Percentiles rank a stretch among this genome's conserved stretches.
Conservation (phyloP, 805 yeast genomes). For the Kodamaea restingae region DNA sequence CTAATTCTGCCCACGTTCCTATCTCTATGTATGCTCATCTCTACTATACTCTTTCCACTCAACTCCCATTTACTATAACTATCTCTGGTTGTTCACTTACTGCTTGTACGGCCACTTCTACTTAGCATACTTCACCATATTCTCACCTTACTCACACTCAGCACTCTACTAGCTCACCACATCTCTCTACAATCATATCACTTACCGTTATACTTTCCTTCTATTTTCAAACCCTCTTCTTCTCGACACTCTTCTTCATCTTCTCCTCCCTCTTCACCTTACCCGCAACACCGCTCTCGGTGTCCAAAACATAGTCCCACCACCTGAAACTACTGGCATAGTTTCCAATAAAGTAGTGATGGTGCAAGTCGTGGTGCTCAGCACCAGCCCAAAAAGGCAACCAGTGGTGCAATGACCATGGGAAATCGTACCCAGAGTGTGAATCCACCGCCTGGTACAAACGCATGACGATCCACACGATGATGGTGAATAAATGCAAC, state of each 20-base stretch:
- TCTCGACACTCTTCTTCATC: conserved; percentile 27
- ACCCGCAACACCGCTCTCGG: conserved; percentile 55
- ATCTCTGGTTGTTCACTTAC: too few species aligned
- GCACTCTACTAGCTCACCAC: too few species aligned
- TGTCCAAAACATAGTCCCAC: conserved; percentile 51
- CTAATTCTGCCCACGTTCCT: too few species aligned
- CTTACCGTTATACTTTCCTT: too few species aligned
- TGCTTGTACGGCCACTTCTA: too few species aligned
- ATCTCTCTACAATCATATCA: too few species aligned
- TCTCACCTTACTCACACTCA: too few species aligned
- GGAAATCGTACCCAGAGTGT: conserved; percentile 61
- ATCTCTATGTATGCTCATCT: too few species aligned
- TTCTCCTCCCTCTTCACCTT: conserved; percentile 45
- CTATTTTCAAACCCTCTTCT: not conserved
- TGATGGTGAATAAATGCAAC: conserved; percentile 52
- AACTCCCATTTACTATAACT: too few species aligned
- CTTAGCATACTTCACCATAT: too few species aligned
- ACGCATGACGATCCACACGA: conserved; percentile 49
- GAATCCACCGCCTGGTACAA: conserved; percentile 59
- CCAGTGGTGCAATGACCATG: conserved; percentile 54
- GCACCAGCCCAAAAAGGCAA: conserved; percentile 68
- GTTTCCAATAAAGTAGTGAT: conserved; percentile 56
- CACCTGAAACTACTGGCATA: conserved; percentile 57
- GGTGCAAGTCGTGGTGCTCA: conserved; percentile 59
- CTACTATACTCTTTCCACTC: too few species aligned